Evolutionary conservation across 805 yeast species (phyloP).

Genomic region (Zygotorulaspora sp.): DNA sequence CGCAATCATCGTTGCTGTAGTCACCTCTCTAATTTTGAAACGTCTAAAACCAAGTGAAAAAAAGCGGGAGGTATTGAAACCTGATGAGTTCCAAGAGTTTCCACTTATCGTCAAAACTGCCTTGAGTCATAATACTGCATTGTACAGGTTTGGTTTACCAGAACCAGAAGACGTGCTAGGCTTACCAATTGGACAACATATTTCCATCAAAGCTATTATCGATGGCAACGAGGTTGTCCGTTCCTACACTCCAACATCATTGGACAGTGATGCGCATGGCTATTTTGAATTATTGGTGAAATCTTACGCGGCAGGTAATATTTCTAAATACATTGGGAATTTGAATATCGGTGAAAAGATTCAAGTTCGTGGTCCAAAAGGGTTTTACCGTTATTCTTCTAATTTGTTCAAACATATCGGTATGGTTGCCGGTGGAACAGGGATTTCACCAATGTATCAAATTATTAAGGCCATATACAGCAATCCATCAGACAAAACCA

Average conservation of each 20-base stretch:
- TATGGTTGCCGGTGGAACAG: conserved; percentile 97
- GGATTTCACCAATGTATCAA: conserved; percentile 94
- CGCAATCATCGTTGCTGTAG: conserved; percentile 15
- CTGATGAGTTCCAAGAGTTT: conserved; percentile 68
- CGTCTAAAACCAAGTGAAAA: conserved; percentile 35
- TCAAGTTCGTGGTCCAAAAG: conserved; percentile 85
- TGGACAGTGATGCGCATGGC: conserved; percentile 69
- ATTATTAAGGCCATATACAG: conserved; percentile 74
- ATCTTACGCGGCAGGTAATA: conserved; percentile 79
- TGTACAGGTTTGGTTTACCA: conserved; percentile 82
- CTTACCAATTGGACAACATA: conserved; percentile 91
- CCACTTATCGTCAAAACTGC: conserved; percentile 73
- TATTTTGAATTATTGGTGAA: conserved; percentile 81
- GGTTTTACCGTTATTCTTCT: conserved; percentile 76
- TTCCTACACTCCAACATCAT: conserved; percentile 86
- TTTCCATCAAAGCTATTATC: conserved; percentile 69
- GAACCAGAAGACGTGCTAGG: conserved; percentile 70
- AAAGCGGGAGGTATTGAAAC: conserved; percentile 47
- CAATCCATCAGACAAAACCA: conserved; percentile 75
- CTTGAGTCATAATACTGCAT: conserved; percentile 73
- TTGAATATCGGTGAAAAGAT: conserved; percentile 75
- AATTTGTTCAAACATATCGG: conserved; percentile 69
- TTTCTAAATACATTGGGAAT: conserved; percentile 67
- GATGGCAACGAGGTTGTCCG: conserved; percentile 77
- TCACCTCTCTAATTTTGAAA: conserved; percentile 19